Conservation (phyloP, 1,284 basidiomycete genomes). For the Ganoderma meredithae region DNA sequence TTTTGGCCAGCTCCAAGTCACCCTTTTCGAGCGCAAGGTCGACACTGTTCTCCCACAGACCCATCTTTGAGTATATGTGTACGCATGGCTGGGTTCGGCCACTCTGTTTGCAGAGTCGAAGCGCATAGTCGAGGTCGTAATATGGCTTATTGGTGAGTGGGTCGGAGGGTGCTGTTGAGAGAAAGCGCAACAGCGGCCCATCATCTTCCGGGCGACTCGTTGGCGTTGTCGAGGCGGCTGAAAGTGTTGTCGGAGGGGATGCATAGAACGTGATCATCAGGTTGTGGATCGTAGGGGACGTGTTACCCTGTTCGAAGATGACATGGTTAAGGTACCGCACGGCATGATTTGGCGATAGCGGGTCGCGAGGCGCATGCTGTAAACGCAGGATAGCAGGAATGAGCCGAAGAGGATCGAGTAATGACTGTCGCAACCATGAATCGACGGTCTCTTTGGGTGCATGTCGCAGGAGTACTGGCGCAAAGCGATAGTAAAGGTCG, state of each 20-base stretch:
- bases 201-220: conserved; percentile 66
- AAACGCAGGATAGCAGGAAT: conserved; percentile 90
- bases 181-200: conserved; percentile 84
- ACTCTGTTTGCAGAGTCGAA: conserved; percentile 88
- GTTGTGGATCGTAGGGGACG: conserved; percentile 92
- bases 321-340: conserved; percentile 89
- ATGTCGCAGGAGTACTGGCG: conserved; percentile 87
- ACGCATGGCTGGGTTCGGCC: conserved; percentile 91
- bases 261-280: conserved; percentile 90
- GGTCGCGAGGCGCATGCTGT: conserved; percentile 74
- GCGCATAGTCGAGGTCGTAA: conserved; percentile 96
- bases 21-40: conserved; percentile 94
- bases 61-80: conserved; percentile 98
- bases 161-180: conserved; percentile 85
- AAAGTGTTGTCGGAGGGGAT: conserved; percentile 49
- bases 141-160: conserved; percentile 88
- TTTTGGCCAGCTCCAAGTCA: conserved; percentile 91
- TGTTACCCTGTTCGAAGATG: conserved; percentile 82
- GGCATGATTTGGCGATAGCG: conserved; percentile 81
- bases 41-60: conserved; percentile 94
- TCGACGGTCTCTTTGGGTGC: conserved; percentile 91
- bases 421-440: conserved; percentile 86
- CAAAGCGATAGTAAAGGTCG: conserved; percentile 95
- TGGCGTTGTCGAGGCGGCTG: conserved; percentile 44
- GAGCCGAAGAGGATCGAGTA: conserved; percentile 84